phyloP scores from a whole-genome alignment of 2,329 filamentous ascomycete species.

The Nakataea oryzae region DNA sequence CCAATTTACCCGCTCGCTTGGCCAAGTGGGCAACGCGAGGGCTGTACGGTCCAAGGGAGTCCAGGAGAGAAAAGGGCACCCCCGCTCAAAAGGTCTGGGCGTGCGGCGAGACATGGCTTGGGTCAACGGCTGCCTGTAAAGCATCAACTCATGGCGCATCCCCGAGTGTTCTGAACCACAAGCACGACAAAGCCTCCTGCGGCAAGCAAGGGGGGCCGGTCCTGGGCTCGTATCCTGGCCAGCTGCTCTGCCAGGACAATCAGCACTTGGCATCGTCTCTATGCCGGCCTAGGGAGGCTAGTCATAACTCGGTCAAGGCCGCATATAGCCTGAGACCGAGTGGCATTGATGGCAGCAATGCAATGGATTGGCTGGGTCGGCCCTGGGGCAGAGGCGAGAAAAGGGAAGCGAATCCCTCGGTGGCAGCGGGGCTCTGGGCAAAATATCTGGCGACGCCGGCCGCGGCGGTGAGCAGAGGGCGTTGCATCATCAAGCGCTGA shows the following conservation, averaged over 20 bases:
- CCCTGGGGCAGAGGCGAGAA: background rate
- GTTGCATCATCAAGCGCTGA: too few species aligned
- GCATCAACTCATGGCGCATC: too few species aligned
- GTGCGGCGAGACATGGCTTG: too few species aligned
- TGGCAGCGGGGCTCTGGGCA: too few species aligned
- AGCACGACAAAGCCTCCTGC: background rate
- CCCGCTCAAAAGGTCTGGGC: too few species aligned
- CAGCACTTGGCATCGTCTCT: too few species aligned
- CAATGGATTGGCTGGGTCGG: background rate
- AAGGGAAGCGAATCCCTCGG: background rate
- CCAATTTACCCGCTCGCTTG: background rate
- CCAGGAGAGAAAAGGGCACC: background rate
- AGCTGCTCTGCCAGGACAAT: too few species aligned
- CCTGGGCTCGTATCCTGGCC: too few species aligned
- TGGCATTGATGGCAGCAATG: background rate
- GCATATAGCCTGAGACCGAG: background rate
- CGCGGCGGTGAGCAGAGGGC: background rate
- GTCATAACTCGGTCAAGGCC: background rate
- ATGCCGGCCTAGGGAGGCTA: background rate
- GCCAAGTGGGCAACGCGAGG: background rate
- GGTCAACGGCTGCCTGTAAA: too few species aligned
- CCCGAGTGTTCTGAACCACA: background rate
- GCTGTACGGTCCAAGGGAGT: too few species aligned
- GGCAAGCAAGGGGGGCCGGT: background rate
- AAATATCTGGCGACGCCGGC: background rate